A percentile compares a stretch with the other conserved stretches of the same genome.
Conservation (phyloP, 305 asterid species). For the Solanum hybrid region DNA sequence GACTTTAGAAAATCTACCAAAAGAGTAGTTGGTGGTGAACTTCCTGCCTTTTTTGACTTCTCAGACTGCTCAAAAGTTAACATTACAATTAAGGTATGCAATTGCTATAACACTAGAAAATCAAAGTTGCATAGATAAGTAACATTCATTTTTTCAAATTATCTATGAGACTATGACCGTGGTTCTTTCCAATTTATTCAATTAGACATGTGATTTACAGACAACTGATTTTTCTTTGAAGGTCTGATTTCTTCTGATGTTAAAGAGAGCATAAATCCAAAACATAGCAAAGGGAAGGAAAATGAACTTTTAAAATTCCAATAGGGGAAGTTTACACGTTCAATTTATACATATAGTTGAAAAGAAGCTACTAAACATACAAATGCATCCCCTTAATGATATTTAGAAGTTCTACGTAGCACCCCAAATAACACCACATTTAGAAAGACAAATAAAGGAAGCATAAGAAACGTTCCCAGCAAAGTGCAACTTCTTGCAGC, state of each 20-base stretch:
- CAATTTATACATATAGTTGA: not conserved
- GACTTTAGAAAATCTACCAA: slow-evolving; percentile 45
- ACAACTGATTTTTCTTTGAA: not conserved
- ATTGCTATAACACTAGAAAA: not conserved
- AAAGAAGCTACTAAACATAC: not conserved
- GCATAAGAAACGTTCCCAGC: not conserved
- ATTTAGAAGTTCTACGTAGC: not conserved
- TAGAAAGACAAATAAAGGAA: not conserved
- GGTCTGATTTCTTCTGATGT: not conserved
- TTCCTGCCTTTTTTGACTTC: slow-evolving; percentile 83
- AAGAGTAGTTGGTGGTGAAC: slow-evolving; percentile 46
- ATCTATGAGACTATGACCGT: not conserved
- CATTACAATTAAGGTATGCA: not conserved
- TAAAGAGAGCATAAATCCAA: not conserved
- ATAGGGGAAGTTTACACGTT: not conserved
- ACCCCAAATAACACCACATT: not conserved
- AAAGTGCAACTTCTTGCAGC: not conserved
- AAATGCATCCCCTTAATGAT: not conserved
- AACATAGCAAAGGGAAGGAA: not conserved
- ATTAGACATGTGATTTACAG: not conserved
- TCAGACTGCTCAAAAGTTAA: slow-evolving; percentile 50
- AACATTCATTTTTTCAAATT: not conserved
- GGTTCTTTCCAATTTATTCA: not conserved
- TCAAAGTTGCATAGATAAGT: not conserved
- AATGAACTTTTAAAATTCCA: not conserved